Evolutionary conservation across 306 rosid species (phyloP).

Genomic region (Oxytropis ochrocephala): DNA sequence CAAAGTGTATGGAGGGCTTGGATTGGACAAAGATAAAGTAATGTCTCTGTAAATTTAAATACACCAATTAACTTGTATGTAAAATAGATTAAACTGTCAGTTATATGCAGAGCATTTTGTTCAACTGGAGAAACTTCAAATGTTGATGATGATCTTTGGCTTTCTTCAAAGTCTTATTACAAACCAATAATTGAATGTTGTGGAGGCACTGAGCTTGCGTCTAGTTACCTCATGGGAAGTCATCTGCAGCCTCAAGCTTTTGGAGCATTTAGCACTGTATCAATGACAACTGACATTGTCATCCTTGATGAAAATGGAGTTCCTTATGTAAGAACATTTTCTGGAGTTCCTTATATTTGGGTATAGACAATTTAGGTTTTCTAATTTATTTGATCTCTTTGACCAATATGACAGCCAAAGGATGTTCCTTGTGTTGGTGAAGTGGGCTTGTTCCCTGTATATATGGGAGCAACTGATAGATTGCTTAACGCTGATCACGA

Average conservation of each 20-base stretch:
- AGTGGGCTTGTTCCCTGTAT: slow-evolving; percentile 56
- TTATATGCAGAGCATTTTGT: slow-evolving; percentile 49
- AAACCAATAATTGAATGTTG: slow-evolving; percentile 66
- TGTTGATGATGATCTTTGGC: slow-evolving; percentile 93
- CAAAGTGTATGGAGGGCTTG: slow-evolving; percentile 77
- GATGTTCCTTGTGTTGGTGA: slow-evolving; percentile 77
- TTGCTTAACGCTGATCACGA: slow-evolving; percentile 77
- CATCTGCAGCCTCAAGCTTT: slow-evolving; percentile 83
- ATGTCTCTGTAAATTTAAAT: not conserved
- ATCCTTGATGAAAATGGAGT: slow-evolving; percentile 71
- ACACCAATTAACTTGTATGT: not conserved
- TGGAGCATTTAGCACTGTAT: slow-evolving; percentile 71
- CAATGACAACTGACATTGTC: slow-evolving; percentile 68
- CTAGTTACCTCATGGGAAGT: slow-evolving; percentile 53
- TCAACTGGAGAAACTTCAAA: slow-evolving; percentile 85
- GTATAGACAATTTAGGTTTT: not conserved
- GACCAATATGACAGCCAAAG: slow-evolving; percentile 52
- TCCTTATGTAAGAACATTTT: slow-evolving; percentile 45
- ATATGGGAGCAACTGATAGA: slow-evolving; percentile 67
- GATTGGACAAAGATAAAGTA: slow-evolving; percentile 94
- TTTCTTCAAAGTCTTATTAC: slow-evolving; percentile 75
- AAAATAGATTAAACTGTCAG: slow-evolving; percentile 16
- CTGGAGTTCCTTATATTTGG: not conserved
- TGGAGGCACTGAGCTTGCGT: slow-evolving; percentile 87
- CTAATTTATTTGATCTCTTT: slow-evolving; percentile 21